phyloP scores from a whole-genome alignment of 352 stramenopile genomes.

The Phytophthora brassicae region DNA sequence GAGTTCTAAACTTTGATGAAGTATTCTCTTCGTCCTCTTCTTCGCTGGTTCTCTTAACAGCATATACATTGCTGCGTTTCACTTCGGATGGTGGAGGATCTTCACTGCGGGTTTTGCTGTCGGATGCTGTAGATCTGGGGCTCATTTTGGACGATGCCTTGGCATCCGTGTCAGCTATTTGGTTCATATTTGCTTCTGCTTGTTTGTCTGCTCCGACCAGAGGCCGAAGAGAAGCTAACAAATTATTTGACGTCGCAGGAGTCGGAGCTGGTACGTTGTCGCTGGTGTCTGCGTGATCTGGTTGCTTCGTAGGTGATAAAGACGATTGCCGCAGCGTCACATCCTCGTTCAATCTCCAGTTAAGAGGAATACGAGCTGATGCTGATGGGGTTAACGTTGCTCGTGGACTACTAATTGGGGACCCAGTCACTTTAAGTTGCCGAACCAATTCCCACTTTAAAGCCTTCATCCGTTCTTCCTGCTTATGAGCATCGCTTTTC shows the following conservation, averaged over 20 bases:
- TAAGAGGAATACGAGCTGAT: slow-evolving; percentile 41
- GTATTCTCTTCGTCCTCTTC: neutral
- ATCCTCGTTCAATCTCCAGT: slow-evolving; percentile 59
- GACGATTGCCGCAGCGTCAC: slow-evolving; percentile 35
- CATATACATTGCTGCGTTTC: no score
- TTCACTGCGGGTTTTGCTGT: neutral
- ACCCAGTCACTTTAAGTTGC: slow-evolving; percentile 36
- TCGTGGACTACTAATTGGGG: slow-evolving; percentile 16
- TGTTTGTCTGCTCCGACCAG: neutral
- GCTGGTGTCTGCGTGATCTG: neutral
- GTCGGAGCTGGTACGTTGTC: neutral
- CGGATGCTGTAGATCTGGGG: neutral
- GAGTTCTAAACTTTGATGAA: neutral
- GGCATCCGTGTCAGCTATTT: neutral
- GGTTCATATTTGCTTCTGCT: neutral
- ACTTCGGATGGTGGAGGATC: neutral
- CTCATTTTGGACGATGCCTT: slow-evolving; percentile 4
- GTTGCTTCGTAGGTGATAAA: slow-evolving; percentile 10
- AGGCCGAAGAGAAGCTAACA: slow-evolving; percentile 17
- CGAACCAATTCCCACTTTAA: slow-evolving; percentile 79
- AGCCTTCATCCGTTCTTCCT: slow-evolving; percentile 67
- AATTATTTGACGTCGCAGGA: neutral
- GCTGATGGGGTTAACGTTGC: slow-evolving; percentile 19
- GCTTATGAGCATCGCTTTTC: slow-evolving; percentile 37
- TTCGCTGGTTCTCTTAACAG: no score